Evolutionary conservation across 495 filamentous ascomycete genomes (phyloP).

Genomic region (Penicillium malachiteum): DNA sequence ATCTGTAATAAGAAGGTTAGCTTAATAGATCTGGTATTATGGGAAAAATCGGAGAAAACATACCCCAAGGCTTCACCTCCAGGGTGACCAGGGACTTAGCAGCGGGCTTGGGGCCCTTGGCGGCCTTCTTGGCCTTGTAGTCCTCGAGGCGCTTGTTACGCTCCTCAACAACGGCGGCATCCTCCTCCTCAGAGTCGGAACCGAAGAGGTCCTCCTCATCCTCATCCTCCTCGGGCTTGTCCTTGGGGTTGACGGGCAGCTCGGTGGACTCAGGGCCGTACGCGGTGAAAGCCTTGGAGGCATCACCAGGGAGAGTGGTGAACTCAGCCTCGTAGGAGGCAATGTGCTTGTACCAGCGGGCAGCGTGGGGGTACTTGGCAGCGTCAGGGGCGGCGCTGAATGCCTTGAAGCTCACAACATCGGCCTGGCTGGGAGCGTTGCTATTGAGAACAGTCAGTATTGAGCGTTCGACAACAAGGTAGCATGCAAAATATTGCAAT

Average conservation of each 20-base stretch:
- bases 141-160: slow-evolving; percentile 86
- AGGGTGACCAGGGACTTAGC: slow-evolving; percentile 95
- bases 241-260: slow-evolving; percentile 77
- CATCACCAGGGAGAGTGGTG: slow-evolving; percentile 84
- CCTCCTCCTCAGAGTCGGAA: slow-evolving; percentile 86
- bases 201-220: slow-evolving; percentile 88
- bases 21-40: not conserved
- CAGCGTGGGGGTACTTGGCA: slow-evolving; percentile 87
- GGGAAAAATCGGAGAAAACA: slow-evolving; percentile 31
- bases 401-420: slow-evolving; percentile 91
- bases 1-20: slow-evolving; percentile 53
- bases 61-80: slow-evolving; percentile 99
- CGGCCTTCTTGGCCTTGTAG: slow-evolving; percentile 96
- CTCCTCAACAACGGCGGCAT: slow-evolving; percentile 76
- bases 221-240: slow-evolving; percentile 70
- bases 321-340: slow-evolving; percentile 87
- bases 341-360: slow-evolving; percentile 99
- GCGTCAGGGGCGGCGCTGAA: slow-evolving; percentile 71
- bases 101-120: slow-evolving; percentile 74
- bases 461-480: slow-evolving; percentile 2
- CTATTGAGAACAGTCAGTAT: slow-evolving; percentile 51
- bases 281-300: slow-evolving; percentile 78
- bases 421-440: slow-evolving; percentile 85
- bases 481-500: not conserved
- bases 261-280: slow-evolving; percentile 85